Conservation (phyloP, 371 early-diverging fungal genomes). For the Mortierella sp. region DNA sequence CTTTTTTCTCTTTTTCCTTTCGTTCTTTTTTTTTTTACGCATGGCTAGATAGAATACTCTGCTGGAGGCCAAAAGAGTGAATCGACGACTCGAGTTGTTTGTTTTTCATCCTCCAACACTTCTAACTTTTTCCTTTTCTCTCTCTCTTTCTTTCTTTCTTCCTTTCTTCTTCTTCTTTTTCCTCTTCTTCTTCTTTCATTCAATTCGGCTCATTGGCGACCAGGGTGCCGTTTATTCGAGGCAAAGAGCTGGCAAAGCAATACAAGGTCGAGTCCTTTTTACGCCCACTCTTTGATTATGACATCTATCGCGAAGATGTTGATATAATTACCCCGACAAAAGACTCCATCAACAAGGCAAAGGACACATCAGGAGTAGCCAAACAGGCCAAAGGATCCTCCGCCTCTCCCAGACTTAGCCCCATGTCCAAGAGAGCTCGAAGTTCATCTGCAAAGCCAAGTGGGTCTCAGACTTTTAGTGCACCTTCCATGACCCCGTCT, state of each 20-base stretch:
- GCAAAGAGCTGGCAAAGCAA: slow-evolving; percentile 75
- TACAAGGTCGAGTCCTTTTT: slow-evolving; percentile 74
- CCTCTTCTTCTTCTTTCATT: no score
- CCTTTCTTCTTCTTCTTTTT: slow-evolving; percentile 2
- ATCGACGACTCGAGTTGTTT: no score
- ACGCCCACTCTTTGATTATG: slow-evolving; percentile 73
- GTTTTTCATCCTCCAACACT: background rate
- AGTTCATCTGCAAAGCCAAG: slow-evolving; percentile 32
- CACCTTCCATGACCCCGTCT: slow-evolving; percentile 43
- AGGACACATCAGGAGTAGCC: slow-evolving; percentile 10
- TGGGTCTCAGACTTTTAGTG: slow-evolving; percentile 19
- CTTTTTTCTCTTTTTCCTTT: background rate
- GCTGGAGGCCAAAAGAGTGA: no score
- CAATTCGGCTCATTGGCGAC: background rate
- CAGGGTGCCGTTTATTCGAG: slow-evolving; percentile 89
- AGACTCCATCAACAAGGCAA: slow-evolving; percentile 38
- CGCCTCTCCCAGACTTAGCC: slow-evolving; percentile 34
- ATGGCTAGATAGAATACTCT: no score
- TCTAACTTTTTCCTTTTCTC: no score
- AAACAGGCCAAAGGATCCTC: slow-evolving; percentile 15
- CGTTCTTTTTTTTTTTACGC: background rate
- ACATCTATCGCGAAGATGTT: slow-evolving; percentile 55
- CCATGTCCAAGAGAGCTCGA: slow-evolving; percentile 24
- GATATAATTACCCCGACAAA: slow-evolving; percentile 42
- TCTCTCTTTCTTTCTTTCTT: background rate